phyloP scores from a whole-genome alignment of 2,329 filamentous ascomycete species.

The Colletotrichum sp. region DNA sequence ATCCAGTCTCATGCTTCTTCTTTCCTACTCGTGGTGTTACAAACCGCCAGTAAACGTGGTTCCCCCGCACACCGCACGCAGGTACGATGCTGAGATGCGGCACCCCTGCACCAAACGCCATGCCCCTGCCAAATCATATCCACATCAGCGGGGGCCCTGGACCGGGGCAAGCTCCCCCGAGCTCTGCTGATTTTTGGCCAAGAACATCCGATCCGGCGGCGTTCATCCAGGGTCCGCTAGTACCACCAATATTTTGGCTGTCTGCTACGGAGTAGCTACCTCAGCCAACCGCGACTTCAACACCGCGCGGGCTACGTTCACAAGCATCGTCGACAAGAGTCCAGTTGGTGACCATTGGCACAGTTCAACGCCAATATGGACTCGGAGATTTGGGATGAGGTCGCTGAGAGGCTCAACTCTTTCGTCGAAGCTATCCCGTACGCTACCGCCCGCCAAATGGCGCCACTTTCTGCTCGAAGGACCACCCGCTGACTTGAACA shows the following conservation, averaged over 20 bases:
- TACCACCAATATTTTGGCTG: background rate
- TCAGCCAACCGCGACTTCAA: background rate
- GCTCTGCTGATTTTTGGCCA: conserved; percentile 17
- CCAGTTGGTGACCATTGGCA: background rate
- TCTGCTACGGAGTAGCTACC: background rate
- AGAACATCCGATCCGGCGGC: conserved; percentile 5
- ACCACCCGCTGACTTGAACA: background rate
- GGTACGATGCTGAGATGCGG: background rate
- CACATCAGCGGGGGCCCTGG: background rate
- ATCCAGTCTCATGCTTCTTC: too few relatives aligned
- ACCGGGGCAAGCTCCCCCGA: conserved; percentile 14
- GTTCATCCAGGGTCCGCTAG: background rate
- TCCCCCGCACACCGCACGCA: background rate
- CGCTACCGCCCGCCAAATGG: background rate
- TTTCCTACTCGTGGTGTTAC: background rate
- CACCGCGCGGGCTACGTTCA: background rate
- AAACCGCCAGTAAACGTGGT: background rate
- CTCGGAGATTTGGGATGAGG: conserved; percentile 1
- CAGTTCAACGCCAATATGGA: conserved; percentile 3
- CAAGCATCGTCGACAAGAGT: background rate
- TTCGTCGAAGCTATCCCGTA: conserved; percentile 13
- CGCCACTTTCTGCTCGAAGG: background rate
- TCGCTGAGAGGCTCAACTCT: background rate
- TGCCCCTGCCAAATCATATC: background rate
- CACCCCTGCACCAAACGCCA: background rate